These are phyloP conservation scores for Yamadazyma ubonensis DNA, from an alignment of 805 yeast species.

Conservation along the genomic window DNA sequence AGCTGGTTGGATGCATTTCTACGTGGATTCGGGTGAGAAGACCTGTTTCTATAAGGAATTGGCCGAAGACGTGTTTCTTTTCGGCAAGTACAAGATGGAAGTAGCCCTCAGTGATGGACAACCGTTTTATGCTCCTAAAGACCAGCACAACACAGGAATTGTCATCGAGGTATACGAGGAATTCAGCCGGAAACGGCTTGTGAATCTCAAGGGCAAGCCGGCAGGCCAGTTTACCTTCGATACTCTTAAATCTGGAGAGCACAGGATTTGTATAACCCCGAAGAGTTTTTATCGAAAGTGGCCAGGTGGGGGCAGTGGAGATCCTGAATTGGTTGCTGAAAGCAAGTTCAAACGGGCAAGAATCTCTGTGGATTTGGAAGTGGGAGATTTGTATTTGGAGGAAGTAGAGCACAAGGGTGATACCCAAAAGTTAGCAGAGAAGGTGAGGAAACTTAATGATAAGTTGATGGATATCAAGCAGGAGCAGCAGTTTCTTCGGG, in stretches of 20 bases:
- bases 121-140: conserved; percentile 29
- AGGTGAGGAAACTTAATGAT: conserved; percentile 54
- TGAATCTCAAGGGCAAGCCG: conserved; percentile 24
- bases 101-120: conserved; percentile 28
- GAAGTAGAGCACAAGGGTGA: conserved; percentile 46
- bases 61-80: conserved; percentile 46
- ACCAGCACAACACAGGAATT: conserved; percentile 28
- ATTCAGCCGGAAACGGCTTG: conserved; percentile 22
- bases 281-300: conserved; percentile 20
- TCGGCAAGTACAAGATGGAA: conserved; percentile 51
- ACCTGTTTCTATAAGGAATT: conserved; percentile 60
- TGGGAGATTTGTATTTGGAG: conserved; percentile 20
- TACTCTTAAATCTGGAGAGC: conserved; percentile 26
- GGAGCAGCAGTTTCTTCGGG: conserved; percentile 54
- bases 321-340: conserved; percentile 17
- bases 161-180: conserved; percentile 48
- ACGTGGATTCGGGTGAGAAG: conserved; percentile 49
- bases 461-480: conserved; percentile 57
- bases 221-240: conserved; percentile 28
- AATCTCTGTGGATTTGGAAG: conserved; percentile 21
- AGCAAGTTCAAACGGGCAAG: conserved; percentile 22
- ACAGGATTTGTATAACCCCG: conserved; percentile 27
- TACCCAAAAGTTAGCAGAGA: conserved; percentile 50
- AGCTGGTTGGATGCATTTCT: conserved; percentile 41
- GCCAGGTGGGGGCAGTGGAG: conserved; percentile 17